Conservation (phyloP, 495 filamentous ascomycete genomes). For the Niebla homalea region DNA sequence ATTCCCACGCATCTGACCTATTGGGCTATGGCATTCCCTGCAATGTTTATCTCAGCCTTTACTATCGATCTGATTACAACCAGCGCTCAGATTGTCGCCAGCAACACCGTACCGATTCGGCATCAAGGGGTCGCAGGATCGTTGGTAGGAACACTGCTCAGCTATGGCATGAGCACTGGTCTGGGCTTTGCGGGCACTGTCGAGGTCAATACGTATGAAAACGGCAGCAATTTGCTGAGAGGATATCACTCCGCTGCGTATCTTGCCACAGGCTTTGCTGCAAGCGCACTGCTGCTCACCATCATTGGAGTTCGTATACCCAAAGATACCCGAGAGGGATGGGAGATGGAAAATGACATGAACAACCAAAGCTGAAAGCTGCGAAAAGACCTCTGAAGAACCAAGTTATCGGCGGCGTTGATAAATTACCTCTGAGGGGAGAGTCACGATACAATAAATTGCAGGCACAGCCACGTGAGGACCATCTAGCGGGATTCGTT, state of each 20-base stretch:
- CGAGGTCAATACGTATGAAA: conserved; percentile 22
- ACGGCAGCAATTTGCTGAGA: conserved; percentile 11
- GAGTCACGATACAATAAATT: no score
- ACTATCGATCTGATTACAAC: conserved; percentile 40
- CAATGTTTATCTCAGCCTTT: conserved; percentile 30
- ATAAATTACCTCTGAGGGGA: no score
- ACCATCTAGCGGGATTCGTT: no score
- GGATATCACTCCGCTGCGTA: conserved; percentile 33
- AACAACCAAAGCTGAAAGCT: no score
- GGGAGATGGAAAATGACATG: conserved; percentile 26
- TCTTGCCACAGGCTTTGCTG: conserved; percentile 32
- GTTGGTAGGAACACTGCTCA: conserved; percentile 32
- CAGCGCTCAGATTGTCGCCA: conserved; percentile 41
- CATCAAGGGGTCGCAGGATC: conserved; percentile 39
- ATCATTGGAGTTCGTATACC: conserved; percentile 27
- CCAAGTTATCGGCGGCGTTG: no score
- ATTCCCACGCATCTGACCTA: conserved; percentile 36
- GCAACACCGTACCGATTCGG: conserved; percentile 33
- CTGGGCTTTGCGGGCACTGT: conserved; percentile 39
- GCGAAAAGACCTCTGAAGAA: no score
- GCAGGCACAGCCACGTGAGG: no score
- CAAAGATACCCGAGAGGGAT: conserved; percentile 32
- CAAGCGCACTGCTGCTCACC: conserved; percentile 26
- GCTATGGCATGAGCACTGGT: conserved; percentile 36
- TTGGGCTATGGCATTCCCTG: conserved; percentile 39